Evolutionary conservation across 176 grass and related monocot genomes (phyloP).

Genomic region (Musa schizocarpa): DNA sequence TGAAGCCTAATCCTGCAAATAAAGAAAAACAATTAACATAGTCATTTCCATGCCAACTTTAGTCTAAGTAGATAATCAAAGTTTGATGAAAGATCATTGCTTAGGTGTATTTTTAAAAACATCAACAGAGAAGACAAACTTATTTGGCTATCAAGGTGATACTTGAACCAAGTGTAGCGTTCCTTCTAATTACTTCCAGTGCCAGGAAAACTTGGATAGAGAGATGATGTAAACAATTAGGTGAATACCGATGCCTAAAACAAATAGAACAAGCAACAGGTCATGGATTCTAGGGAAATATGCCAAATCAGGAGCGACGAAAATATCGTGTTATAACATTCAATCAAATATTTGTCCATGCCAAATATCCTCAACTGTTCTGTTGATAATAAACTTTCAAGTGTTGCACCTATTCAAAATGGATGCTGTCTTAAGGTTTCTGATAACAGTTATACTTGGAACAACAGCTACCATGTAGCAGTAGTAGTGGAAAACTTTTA

Average conservation of each 20-base stretch:
- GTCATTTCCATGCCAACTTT: background rate
- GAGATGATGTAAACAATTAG: background rate
- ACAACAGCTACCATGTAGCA: too few species aligned
- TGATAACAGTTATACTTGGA: background rate
- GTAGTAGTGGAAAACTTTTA: background rate
- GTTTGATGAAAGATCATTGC: background rate
- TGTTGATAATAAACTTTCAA: background rate
- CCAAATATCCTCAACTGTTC: background rate
- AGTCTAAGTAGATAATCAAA: background rate
- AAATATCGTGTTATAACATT: background rate
- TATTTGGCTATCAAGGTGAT: slow-evolving; percentile 1
- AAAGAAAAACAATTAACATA: slow-evolving; percentile 13
- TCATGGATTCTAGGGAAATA: background rate
- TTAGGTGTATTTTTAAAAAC: background rate
- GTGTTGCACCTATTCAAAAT: background rate
- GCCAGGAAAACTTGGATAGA: background rate
- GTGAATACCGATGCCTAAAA: background rate
- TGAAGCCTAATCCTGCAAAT: slow-evolving; percentile 69
- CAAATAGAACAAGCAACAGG: background rate
- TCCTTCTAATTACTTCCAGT: background rate
- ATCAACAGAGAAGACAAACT: background rate
- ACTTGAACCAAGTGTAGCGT: background rate
- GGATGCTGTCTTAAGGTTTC: background rate
- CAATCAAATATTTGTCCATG: background rate
- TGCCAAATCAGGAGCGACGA: background rate